These are phyloP conservation scores for Delonix regia DNA, from an alignment of 306 rosid genomes.

Conservation along the genomic window DNA sequence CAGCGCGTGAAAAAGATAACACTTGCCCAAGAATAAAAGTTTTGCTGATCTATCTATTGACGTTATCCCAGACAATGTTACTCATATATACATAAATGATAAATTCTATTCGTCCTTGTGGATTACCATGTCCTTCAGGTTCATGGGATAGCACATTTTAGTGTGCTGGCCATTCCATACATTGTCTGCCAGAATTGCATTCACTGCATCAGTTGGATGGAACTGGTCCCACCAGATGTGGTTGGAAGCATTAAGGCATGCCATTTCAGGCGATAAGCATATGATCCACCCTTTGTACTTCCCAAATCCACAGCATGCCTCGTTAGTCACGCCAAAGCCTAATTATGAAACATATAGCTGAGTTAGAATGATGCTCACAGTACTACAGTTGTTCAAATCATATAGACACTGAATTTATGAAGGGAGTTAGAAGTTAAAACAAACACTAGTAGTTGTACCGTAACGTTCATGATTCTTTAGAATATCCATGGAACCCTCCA, in stretches of 20 bases:
- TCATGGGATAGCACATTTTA: constrained; percentile 76
- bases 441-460: constrained; percentile 48
- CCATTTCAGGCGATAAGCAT: constrained; percentile 83
- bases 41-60: background rate
- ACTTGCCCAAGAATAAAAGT: constrained; percentile 13
- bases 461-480: constrained; percentile 63
- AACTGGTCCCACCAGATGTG: constrained; percentile 97
- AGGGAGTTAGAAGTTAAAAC: background rate
- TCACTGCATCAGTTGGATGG: constrained; percentile 90
- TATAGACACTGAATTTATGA: background rate
- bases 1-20: constrained; percentile 16
- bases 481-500: constrained; percentile 81
- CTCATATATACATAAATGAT: constrained; percentile 24
- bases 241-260: constrained; percentile 73
- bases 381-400: background rate
- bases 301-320: constrained; percentile 95
- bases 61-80: constrained; percentile 22
- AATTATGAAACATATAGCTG: constrained; percentile 33
- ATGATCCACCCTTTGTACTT: constrained; percentile 80
- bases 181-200: constrained; percentile 80
- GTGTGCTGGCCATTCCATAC: constrained; percentile 78
- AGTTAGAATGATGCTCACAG: constrained; percentile 29
- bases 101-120: constrained; percentile 35
- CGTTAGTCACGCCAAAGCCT: constrained; percentile 73
- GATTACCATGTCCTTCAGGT: constrained; percentile 66